phyloP scores from a whole-genome alignment of 257 asterid genomes.

The Przewalskia tangutica region DNA sequence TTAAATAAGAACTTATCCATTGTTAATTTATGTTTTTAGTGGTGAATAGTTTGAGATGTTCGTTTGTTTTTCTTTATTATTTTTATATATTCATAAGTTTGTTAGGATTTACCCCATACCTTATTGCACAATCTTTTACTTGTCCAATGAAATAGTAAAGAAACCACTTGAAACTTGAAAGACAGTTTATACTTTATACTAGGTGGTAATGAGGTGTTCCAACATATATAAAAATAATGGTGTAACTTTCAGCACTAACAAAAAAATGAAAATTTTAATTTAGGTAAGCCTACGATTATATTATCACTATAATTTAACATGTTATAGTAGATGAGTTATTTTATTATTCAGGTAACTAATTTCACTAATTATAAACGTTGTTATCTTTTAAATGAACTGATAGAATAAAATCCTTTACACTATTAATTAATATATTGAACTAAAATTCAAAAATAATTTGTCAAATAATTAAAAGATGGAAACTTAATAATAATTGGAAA shows the following conservation, averaged over 20 bases:
- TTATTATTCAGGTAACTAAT: background rate
- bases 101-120: background rate
- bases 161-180: background rate
- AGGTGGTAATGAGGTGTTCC: constrained; percentile 1
- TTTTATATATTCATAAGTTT: background rate
- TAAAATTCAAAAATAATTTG: background rate
- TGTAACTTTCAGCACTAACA: background rate
- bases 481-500: background rate
- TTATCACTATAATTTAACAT: background rate
- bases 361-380: background rate
- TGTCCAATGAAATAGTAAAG: background rate
- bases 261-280: background rate
- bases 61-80: background rate
- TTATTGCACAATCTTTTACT: background rate
- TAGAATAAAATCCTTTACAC: background rate
- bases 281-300: background rate
- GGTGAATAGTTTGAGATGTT: background rate
- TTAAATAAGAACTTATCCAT: too few relatives aligned
- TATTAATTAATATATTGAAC: background rate
- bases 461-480: background rate
- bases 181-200: background rate
- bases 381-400: background rate
- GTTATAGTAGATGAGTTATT: background rate
- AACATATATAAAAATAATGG: background rate
- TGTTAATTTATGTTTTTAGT: too few relatives aligned